Percentiles rank a stretch among this genome's conserved stretches.
phyloP scores from a whole-genome alignment of 768 basidiomycete species.

The Termitomyces bulborhizus region DNA sequence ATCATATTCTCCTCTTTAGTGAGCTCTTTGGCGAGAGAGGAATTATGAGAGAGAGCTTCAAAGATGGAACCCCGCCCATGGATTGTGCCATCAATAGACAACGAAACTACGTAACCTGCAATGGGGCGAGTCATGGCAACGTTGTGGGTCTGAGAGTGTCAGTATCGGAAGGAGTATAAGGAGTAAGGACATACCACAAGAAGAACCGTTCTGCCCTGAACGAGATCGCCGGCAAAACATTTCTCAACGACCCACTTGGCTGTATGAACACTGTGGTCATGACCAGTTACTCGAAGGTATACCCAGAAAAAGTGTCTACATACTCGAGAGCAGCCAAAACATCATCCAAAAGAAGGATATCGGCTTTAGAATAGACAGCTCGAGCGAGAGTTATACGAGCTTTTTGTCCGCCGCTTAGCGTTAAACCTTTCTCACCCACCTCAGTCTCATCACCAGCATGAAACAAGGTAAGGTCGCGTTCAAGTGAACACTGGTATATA shows the following conservation, averaged over 20 bases:
- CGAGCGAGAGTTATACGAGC: constrained; percentile 42
- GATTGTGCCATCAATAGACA: constrained; percentile 49
- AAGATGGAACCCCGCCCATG: constrained; percentile 42
- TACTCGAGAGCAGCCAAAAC: constrained; percentile 59
- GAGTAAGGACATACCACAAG: constrained; percentile 50
- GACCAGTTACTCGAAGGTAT: constrained; percentile 4
- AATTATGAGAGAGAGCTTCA: constrained; percentile 38
- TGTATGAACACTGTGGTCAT: constrained; percentile 47
- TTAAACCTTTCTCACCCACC: constrained; percentile 67
- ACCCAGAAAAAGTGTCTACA: constrained; percentile 8
- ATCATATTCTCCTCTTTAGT: constrained; percentile 22
- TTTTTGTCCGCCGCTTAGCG: constrained; percentile 49
- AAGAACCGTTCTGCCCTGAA: constrained; percentile 75
- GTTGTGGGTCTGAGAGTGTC: constrained; percentile 35
- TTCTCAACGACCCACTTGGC: constrained; percentile 77
- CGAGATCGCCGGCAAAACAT: constrained; percentile 74
- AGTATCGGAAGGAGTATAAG: not conserved
- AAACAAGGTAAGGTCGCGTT: constrained; percentile 64
- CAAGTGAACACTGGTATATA: constrained; percentile 67
- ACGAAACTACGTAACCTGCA: constrained; percentile 50
- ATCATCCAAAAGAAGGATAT: constrained; percentile 67
- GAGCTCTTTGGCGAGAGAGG: constrained; percentile 24
- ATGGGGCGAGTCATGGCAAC: constrained; percentile 47
- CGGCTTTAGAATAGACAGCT: constrained; percentile 44
- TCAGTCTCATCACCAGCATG: constrained; percentile 65